Evolutionary conservation across 768 basidiomycete species (phyloP).

Genomic region (Russula ochroleuca): DNA sequence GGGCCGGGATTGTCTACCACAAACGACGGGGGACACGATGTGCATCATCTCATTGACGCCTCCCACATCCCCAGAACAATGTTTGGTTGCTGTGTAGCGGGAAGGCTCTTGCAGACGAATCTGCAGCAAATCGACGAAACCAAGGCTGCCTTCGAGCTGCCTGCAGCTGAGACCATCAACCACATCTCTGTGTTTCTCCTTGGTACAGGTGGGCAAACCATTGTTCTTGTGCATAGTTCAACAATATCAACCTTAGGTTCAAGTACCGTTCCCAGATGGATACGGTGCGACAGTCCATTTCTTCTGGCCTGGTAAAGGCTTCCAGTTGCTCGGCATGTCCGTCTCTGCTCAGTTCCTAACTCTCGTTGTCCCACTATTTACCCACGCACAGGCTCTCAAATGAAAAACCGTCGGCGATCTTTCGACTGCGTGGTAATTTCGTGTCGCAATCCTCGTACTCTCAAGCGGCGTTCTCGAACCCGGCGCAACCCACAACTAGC

Average conservation of each 20-base stretch:
- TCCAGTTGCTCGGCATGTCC: slow-evolving; percentile 81
- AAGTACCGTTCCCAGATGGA: slow-evolving; percentile 78
- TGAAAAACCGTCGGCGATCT: slow-evolving; percentile 86
- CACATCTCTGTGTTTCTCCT: slow-evolving; percentile 82
- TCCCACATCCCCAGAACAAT: slow-evolving; percentile 31
- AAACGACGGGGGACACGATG: neutral
- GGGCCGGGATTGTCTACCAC: neutral
- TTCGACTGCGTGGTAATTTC: slow-evolving; percentile 70
- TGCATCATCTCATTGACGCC: neutral
- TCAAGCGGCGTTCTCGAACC: slow-evolving; percentile 34
- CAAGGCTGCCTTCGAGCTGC: slow-evolving; percentile 74
- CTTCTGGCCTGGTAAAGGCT: slow-evolving; percentile 82
- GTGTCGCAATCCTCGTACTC: slow-evolving; percentile 35
- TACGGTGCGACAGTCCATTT: slow-evolving; percentile 84
- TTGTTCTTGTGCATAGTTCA: neutral
- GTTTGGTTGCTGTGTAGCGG: slow-evolving; percentile 80
- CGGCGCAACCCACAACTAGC: slow-evolving; percentile 29
- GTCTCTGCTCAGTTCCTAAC: slow-evolving; percentile 30
- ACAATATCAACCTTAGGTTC: neutral
- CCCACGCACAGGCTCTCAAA: slow-evolving; percentile 66
- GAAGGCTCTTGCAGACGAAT: slow-evolving; percentile 74
- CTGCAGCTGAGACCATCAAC: slow-evolving; percentile 67
- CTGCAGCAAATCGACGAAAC: slow-evolving; percentile 78
- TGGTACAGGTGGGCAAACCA: slow-evolving; percentile 50
- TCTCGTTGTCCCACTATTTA: neutral